Base-by-base conservation (phyloP, 179 eudicot species). In the Camellia oleifera region DNA sequence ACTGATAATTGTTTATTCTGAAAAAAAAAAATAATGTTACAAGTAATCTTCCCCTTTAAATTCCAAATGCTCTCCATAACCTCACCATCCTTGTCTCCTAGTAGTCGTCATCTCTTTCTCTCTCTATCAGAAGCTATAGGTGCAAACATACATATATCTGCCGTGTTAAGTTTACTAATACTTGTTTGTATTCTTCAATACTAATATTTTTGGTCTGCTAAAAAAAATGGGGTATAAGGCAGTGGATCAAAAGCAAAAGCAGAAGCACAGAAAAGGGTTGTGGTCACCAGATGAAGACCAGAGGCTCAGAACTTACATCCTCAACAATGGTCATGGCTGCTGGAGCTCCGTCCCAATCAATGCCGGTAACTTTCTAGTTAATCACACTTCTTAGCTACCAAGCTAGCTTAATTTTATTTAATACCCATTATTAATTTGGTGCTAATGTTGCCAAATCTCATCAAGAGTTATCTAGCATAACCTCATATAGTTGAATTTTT, bases 311-410 rank as follows among this genome's bases (percentile, higher is more conserved):
- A 75, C 72, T 44, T 83, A 89, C 69, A 73, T 89, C 67, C 44
- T 87, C 57, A 81, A 84, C 3, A 69, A 84, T 74, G 90, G 92
- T 74, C 89, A 80, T 75, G 87, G 86, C 78, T 85, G 89, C 78
- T 89, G 92, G 92, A 87, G 89, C 80, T 82, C 92, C 12, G 88
- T 95, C 62, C 92, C 98, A 2, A 56, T 69, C 80, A 89, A 86
- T 76, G 92, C 99, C 1, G 99, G 99, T 95, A 61, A 76, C 58
- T 74, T 26, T 3, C 1, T 45, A 13, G 14, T 12, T 64, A 7
- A 65, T 23, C 70, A 26, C 69, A 40, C 44, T 23, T 46, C 69
- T 64, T 64, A 18, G 26, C 32, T 32, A 26, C 0, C 62, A 58
- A 12, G 17, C 10, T 20, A 48, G 52, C 52, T 48, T 14, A 44